A percentile compares a stretch with the other conserved stretches of the same genome.
phyloP scores from a whole-genome alignment of 1,284 basidiomycete genomes.

The Irpex sp. region DNA sequence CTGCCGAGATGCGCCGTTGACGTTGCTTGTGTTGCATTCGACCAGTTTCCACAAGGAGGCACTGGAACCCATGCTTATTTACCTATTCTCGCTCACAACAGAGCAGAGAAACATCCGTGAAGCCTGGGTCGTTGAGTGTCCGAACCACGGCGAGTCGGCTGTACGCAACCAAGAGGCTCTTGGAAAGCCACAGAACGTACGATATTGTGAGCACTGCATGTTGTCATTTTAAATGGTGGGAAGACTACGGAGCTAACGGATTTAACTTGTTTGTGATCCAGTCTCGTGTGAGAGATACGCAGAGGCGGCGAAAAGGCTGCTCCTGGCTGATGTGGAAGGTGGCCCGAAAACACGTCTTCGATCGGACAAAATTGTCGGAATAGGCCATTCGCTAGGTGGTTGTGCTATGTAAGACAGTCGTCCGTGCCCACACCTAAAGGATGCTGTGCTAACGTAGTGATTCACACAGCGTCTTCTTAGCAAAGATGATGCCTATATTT shows the following conservation, averaged over 20 bases:
- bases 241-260: not conserved
- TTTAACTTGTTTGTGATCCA: not conserved
- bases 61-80: constrained; percentile 24
- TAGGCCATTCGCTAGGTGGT: constrained; percentile 25
- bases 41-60: constrained; percentile 24
- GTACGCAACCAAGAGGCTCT: constrained; percentile 19
- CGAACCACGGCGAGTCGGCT: constrained; percentile 26
- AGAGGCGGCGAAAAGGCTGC: constrained; percentile 5
- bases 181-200: constrained; percentile 3
- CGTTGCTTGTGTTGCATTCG: constrained; percentile 9
- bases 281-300: constrained; percentile 12
- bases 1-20: not conserved
- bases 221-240: not conserved
- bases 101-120: constrained; percentile 21
- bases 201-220: constrained; percentile 13
- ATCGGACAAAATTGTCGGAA: constrained; percentile 18
- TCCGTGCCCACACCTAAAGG: not conserved
- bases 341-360: constrained; percentile 14
- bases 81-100: constrained; percentile 15
- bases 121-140: constrained; percentile 28
- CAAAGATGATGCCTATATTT: constrained; percentile 1
- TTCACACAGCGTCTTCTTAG: constrained; percentile 1
- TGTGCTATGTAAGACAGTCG: constrained; percentile 17
- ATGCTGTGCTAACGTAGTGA: not conserved
- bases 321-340: constrained; percentile 16